These are phyloP conservation scores for Catunica adiposa DNA, from an alignment of 2,329 filamentous ascomycete species.

Conservation along the genomic window DNA sequence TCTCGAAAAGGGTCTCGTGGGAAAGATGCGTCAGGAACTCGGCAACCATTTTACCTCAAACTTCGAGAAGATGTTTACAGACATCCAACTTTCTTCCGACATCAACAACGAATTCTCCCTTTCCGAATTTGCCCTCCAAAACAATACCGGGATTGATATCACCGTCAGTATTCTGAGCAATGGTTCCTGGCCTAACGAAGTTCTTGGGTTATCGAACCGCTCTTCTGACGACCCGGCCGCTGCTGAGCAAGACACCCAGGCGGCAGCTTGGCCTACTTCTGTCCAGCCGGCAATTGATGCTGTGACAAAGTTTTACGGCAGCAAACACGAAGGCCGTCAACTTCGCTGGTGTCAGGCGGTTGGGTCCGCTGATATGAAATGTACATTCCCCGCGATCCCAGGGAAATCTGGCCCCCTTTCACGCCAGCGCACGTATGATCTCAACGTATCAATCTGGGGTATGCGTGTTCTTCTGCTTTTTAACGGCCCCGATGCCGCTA, in stretches of 20 bases:
- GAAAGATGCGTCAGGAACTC: conserved; percentile 90
- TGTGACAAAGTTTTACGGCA: conserved; percentile 77
- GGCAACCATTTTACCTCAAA: conserved; percentile 87
- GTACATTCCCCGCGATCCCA: conserved; percentile 53
- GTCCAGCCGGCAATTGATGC: conserved; percentile 7
- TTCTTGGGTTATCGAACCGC: conserved; percentile 46
- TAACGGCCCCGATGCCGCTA: conserved; percentile 31
- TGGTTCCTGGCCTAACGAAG: conserved; percentile 88
- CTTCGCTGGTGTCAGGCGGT: conserved; percentile 62
- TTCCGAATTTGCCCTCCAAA: conserved; percentile 24
- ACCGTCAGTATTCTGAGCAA: conserved; percentile 74
- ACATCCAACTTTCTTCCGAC: conserved; percentile 77
- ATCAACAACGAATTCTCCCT: conserved; percentile 53
- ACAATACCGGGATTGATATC: conserved; percentile 45
- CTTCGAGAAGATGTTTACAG: conserved; percentile 95
- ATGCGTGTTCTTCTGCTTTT: conserved; percentile 85
- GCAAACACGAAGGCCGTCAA: conserved; percentile 72
- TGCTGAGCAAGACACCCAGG: conserved; percentile 29
- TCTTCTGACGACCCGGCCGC: not conserved
- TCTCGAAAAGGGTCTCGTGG: conserved; percentile 88
- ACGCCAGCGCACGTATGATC: conserved; percentile 62
- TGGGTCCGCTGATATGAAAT: conserved; percentile 75
- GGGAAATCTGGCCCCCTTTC: conserved; percentile 48
- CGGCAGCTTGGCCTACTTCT: conserved; percentile 16
- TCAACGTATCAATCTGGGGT: conserved; percentile 82